These are phyloP conservation scores for Arthonia radiata DNA, from an alignment of 495 filamentous ascomycete genomes.

Conservation along the genomic window DNA sequence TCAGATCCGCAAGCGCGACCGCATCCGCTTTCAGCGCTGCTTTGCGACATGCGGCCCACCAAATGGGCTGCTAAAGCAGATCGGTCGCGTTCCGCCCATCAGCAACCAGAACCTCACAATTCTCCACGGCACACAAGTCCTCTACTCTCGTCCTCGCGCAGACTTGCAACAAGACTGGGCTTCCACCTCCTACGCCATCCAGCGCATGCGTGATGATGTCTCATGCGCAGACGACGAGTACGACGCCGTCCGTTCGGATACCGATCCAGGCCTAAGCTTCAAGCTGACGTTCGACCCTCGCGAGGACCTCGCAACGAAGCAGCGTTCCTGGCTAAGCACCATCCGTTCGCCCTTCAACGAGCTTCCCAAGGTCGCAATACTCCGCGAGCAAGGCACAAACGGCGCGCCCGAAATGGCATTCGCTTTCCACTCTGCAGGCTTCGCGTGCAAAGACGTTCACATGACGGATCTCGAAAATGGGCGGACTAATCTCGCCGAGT, in stretches of 20 bases:
- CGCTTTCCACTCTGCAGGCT: conserved; percentile 77
- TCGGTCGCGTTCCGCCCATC: conserved; percentile 45
- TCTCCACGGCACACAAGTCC: conserved; percentile 34
- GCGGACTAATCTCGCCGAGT: conserved; percentile 48
- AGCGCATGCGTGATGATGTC: conserved; percentile 72
- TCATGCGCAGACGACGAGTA: conserved; percentile 71
- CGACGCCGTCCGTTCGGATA: conserved; percentile 44
- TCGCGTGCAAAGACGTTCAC: conserved; percentile 79
- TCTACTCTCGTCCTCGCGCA: conserved; percentile 42
- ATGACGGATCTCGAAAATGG: conserved; percentile 82
- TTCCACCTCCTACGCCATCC: conserved; percentile 72
- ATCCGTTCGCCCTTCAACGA: conserved; percentile 45
- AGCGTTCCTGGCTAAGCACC: too few species aligned
- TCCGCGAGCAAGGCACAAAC: conserved; percentile 88
- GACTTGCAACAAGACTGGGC: conserved; percentile 77
- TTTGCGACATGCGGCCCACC: conserved; percentile 86
- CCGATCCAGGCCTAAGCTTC: conserved; percentile 66
- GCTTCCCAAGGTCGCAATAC: conserved; percentile 71
- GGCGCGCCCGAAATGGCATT: conserved; percentile 94
- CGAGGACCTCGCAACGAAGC: conserved; percentile 46
- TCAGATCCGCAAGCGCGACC: conserved; percentile 66
- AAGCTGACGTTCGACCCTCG: conserved; percentile 60
- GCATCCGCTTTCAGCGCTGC: conserved; percentile 63
- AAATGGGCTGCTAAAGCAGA: conserved; percentile 49
- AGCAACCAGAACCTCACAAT: conserved; percentile 57